Conservation (phyloP, 805 yeast species). For the Metschnikowia lochheadii region DNA sequence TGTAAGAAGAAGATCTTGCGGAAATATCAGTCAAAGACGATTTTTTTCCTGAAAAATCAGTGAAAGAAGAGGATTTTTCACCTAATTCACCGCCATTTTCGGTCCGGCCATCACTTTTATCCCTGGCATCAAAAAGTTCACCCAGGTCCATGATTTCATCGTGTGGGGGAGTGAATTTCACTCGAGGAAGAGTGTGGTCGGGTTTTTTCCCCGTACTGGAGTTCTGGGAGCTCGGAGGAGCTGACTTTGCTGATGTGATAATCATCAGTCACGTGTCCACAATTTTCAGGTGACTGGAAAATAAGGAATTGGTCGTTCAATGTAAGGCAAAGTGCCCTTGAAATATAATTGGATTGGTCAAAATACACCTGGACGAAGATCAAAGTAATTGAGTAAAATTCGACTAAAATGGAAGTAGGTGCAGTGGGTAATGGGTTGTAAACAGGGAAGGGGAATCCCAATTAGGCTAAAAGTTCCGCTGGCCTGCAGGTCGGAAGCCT, state of each 20-base stretch:
- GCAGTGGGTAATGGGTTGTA: neutral
- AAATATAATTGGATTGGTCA: no score
- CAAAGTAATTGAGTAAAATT: no score
- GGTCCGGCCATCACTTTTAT: neutral
- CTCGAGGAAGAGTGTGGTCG: neutral
- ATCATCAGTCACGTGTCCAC: neutral
- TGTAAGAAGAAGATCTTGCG: neutral
- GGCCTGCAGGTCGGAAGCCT: neutral
- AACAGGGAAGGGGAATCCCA: neutral
- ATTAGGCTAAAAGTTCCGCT: neutral
- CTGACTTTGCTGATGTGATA: neutral
- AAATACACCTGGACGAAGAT: no score
- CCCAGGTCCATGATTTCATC: neutral
- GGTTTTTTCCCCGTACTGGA: neutral
- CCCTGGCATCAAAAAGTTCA: neutral
- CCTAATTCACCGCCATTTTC: neutral
- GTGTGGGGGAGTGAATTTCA: neutral
- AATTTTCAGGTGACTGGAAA: no score
- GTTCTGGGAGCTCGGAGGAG: neutral
- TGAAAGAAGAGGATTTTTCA: neutral
- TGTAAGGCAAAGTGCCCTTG: no score
- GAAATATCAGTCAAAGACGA: neutral
- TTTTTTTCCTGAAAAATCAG: neutral
- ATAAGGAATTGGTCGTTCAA: no score
- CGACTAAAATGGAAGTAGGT: neutral